Evolutionary conservation across 257 asterid species (phyloP).

Genomic region (Agastache rugosa): DNA sequence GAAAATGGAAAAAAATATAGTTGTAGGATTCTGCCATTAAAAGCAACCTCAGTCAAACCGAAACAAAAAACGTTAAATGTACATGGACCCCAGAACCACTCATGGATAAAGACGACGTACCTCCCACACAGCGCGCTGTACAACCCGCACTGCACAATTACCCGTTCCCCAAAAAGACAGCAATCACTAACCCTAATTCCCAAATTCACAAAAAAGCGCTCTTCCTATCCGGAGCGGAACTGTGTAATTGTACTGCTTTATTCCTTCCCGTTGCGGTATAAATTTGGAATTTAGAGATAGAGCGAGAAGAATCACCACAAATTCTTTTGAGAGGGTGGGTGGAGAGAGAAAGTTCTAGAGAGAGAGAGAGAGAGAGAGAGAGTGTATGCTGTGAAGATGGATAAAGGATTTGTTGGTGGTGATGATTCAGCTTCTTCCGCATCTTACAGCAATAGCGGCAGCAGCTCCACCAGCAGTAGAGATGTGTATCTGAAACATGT

Average conservation of each 20-base stretch:
- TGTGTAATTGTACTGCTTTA: conserved; percentile 24
- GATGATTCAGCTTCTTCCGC: conserved; percentile 37
- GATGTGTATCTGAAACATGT: conserved; percentile 44
- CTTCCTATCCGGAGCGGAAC: neutral
- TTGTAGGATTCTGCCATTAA: conserved; percentile 28
- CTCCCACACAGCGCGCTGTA: conserved; percentile 26
- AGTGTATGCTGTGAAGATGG: conserved; percentile 35
- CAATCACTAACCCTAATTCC: conserved; percentile 41
- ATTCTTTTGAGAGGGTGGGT: neutral
- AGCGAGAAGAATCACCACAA: conserved; percentile 24
- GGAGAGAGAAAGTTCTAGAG: conserved; percentile 25
- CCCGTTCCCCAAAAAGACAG: conserved; percentile 30
- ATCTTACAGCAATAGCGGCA: conserved; percentile 26
- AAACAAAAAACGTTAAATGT: conserved; percentile 32
- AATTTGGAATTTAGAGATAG: neutral
- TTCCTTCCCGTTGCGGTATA: conserved; percentile 35
- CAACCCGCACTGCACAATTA: conserved; percentile 21
- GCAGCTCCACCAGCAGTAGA: conserved; percentile 22
- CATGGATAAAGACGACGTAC: conserved; percentile 31
- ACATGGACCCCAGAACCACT: conserved; percentile 33
- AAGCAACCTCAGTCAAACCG: conserved; percentile 37
- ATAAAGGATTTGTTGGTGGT: conserved; percentile 36
- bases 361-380: conserved; percentile 28
- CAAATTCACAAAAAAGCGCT: conserved; percentile 38
- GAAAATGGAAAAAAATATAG: conserved; percentile 27